Conservation (phyloP, 345 rosid species). For the Arabis hirsuta region DNA sequence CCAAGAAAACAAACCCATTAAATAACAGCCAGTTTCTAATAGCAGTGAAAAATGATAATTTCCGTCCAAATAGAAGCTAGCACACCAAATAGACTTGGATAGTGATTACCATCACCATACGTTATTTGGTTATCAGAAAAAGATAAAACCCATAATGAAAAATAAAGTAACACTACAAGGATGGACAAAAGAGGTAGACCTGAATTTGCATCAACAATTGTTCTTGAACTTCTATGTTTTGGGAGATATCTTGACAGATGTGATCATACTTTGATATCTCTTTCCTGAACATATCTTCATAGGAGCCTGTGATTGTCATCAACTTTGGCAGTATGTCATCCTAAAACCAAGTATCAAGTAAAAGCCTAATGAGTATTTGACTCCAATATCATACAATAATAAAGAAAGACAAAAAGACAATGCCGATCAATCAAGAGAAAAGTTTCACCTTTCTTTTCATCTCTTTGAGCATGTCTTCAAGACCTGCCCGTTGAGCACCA, state of each 20-base stretch:
- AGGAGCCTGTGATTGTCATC: constrained; percentile 88
- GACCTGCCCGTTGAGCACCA: constrained; percentile 98
- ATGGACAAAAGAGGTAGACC: constrained; percentile 51
- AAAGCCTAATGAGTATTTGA: constrained; percentile 31
- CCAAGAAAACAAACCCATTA: constrained; percentile 32
- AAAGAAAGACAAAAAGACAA: constrained; percentile 30
- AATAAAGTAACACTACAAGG: constrained; percentile 7
- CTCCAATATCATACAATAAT: constrained; percentile 10
- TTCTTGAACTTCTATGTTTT: constrained; percentile 92
- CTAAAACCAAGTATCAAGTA: constrained; percentile 51
- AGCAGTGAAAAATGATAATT: constrained; percentile 28
- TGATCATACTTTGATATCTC: constrained; percentile 89
- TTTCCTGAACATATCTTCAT: constrained; percentile 94
- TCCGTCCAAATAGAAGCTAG: constrained; percentile 22
- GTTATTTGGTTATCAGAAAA: constrained; percentile 19
- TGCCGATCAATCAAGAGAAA: constrained; percentile 25
- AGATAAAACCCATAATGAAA: constrained; percentile 16
- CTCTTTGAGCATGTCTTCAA: constrained; percentile 98
- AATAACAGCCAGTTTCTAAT: constrained; percentile 17
- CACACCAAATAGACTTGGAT: constrained; percentile 16
- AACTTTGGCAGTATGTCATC: constrained; percentile 96
- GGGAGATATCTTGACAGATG: constrained; percentile 82
- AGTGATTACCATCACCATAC: constrained; percentile 2
- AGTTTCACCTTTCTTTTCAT: constrained; percentile 89
- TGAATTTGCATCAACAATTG: constrained; percentile 88